Evolutionary conservation across 148 eudicot species (phyloP), one percentile per base, ranked within the genome.

Genomic region (Oxyria digyna): DNA sequence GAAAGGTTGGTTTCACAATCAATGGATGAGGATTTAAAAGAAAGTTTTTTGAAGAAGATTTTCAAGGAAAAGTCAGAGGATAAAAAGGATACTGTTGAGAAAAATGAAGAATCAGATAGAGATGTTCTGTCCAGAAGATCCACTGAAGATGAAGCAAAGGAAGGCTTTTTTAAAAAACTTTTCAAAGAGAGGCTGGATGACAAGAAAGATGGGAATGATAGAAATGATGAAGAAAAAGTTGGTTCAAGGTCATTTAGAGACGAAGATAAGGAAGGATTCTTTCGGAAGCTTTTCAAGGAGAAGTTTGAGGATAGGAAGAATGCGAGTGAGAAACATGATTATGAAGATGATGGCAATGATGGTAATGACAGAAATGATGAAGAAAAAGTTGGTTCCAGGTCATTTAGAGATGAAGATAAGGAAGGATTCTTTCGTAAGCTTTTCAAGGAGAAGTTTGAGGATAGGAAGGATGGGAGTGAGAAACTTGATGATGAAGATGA

Each of bases 51-150:
- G 49, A 71, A 76, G 75, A 85, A 85, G 76, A 69, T 89, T 41
- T 89, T 89, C 26, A 93, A 90, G 87, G 98, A 93, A 41, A 91
- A 91, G 79, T 73, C 72, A 67, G 97, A 88, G 70, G 96, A 87
- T 52, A 89, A 79, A 77, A 91, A 82, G 74, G 97, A 91, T 75
- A 87, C 80, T 8, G 67, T 42, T 78, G 92, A 82, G 66, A 80
- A 77, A 76, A 80, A 74, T 43, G 87, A 78, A 32, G 84, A 59
- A 59, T 32, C 27, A 9, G 65, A 70, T 24, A 68, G 52, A 68
- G 64, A 38, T 70, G 45, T 23, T n/a, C 55, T 52, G 18, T 70
- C 72, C 23, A 52, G 64, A 70, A 33, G 40, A 70, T 70, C 72
- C 11, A 52, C 21, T 26, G 81, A 78, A 45, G 78, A 75, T 74